Evolutionary conservation across 208 protist genomes (phyloP), one percentile per base, ranked within the genome.

Genomic region (Wallacemonas sp.): DNA sequence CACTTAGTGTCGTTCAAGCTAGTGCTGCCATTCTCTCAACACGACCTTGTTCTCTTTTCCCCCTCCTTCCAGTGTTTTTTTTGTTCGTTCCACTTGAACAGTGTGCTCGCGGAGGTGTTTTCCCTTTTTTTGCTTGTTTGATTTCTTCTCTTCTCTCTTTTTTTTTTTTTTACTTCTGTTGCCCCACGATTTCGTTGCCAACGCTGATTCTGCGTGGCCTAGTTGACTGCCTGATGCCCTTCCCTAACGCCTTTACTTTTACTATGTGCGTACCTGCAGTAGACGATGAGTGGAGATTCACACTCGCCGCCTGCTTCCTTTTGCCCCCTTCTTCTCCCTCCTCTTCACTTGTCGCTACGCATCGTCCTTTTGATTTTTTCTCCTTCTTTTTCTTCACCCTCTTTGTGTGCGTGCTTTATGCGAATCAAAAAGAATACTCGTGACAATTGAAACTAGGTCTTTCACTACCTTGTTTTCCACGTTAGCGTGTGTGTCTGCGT

Each of bases 71-170:
- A 7, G 36, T 41, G 36, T 70, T 41, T 55, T 32, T 55, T 4
- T 49, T 55, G 23, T 68, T 61, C 49, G 65, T 38, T 77, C 11
- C 31, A 29, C 36, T 41, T 41, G 36, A 16, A 14, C 36, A 18
- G 29, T 50, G 20, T 33, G 59, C n/a, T n/a, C n/a, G n/a, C n/a
- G n/a, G n/a, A n/a, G 62, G 49, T 18, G n/a, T 50, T 38, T 66
- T 66, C 23, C 14, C 41, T 65, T 48, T 57, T 70, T 49, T 65
- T 31, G 26, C 23, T 32, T 33, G 61, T 36, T 33, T 67, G 14
- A 22, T 28, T 22, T 20, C 18, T 14, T 16, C 14, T 20, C 38
- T 61, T 55, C 20, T 18, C 59, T 59, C 4, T 38, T 39, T 57
- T 23, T 8, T 55, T 48, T n/a, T 52, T 39, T 20, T 48, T 32